Percentiles rank a stretch among this genome's conserved stretches.
These are phyloP conservation scores for Leishmania mexicana DNA, from an alignment of 208 protist genomes.

Conservation along the genomic window DNA sequence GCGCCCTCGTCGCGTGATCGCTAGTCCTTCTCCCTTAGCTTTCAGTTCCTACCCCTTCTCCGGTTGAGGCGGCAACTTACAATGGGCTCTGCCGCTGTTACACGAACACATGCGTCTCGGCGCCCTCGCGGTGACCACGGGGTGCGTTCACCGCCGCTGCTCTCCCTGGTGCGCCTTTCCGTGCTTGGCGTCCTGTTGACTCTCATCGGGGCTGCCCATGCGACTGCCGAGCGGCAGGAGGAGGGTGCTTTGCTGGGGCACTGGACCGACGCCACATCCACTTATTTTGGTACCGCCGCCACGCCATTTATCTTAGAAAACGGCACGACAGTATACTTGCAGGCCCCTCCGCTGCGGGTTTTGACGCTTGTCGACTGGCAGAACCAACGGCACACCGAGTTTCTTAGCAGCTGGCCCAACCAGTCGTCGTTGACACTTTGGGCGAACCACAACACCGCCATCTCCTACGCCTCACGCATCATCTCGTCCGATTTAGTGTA, in stretches of 20 bases:
- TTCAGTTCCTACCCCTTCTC: not conserved
- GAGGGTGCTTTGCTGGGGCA: conserved; percentile 13
- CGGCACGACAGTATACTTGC: not conserved
- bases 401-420: conserved; percentile 34
- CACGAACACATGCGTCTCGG: not conserved
- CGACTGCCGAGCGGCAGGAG: not conserved
- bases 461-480: conserved; percentile 9
- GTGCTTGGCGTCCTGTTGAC: not conserved
- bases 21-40: not conserved
- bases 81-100: not conserved
- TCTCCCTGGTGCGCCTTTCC: not conserved
- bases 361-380: conserved; percentile 28
- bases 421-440: conserved; percentile 18
- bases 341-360: conserved; percentile 23
- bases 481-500: conserved; percentile 3
- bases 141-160: not conserved
- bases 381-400: conserved; percentile 22
- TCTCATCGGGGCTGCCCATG: not conserved
- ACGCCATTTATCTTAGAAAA: not conserved
- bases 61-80: not conserved
- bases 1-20: not conserved
- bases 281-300: conserved; percentile 13
- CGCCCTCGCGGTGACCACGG: not conserved
- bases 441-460: conserved; percentile 8
- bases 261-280: conserved; percentile 23